Evolutionary conservation across 352 stramenopile species (phyloP).

Genomic region (Phytophthora gonapodyides): DNA sequence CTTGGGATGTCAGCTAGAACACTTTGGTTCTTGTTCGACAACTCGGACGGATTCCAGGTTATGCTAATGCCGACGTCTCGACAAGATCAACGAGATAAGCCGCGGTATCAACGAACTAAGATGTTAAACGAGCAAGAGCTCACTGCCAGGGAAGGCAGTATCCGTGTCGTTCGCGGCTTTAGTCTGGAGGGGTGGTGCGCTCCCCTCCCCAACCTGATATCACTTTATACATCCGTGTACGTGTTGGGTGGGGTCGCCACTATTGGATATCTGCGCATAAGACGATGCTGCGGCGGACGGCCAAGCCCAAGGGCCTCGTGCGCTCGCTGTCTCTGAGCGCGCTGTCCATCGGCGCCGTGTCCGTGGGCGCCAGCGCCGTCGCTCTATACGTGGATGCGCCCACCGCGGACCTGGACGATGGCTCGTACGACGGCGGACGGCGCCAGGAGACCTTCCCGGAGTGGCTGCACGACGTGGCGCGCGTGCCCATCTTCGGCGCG

Average conservation of each 20-base stretch:
- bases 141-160: too few relatives aligned
- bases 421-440: slow-evolving; percentile 42
- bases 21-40: too few relatives aligned
- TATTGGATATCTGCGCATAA: slow-evolving; percentile 6
- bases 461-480: slow-evolving; percentile 67
- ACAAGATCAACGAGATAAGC: too few relatives aligned
- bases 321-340: slow-evolving; percentile 30
- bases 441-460: slow-evolving; percentile 57
- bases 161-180: too few relatives aligned
- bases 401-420: slow-evolving; percentile 57
- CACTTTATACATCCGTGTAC: too few relatives aligned
- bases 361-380: slow-evolving; percentile 42
- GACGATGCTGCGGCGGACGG: slow-evolving; percentile 37
- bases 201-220: too few relatives aligned
- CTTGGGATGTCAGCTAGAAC: too few relatives aligned
- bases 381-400: slow-evolving; percentile 71
- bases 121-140: too few relatives aligned
- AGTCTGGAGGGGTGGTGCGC: too few relatives aligned
- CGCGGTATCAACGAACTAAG: too few relatives aligned
- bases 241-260: neutral
- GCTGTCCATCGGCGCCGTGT: slow-evolving; percentile 25
- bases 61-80: too few relatives aligned
- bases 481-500: slow-evolving; percentile 51
- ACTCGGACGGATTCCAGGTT: too few relatives aligned
- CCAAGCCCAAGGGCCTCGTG: slow-evolving; percentile 21